Percentiles rank a stretch among this genome's conserved stretches.
phyloP scores from a whole-genome alignment of 1,284 basidiomycete genomes.

The Apiotrichum gracile region DNA sequence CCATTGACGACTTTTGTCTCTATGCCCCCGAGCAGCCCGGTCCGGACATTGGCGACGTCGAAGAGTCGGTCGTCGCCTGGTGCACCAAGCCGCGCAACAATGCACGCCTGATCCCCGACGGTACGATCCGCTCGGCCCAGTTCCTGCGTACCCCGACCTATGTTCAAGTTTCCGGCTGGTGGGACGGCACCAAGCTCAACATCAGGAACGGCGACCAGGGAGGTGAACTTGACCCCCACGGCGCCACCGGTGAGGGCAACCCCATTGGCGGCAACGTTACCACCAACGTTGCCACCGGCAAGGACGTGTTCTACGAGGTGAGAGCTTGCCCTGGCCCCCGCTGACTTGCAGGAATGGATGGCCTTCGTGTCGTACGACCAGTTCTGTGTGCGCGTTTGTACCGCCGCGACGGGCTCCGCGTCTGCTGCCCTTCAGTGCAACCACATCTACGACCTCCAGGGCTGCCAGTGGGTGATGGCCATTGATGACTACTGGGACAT shows the following conservation, averaged over 20 bases:
- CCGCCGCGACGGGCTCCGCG: constrained; percentile 38
- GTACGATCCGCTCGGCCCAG: constrained; percentile 38
- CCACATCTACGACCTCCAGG: constrained; percentile 47
- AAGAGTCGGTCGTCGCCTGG: constrained; percentile 39
- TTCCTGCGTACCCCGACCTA: constrained; percentile 43
- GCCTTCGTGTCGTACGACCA: constrained; percentile 46
- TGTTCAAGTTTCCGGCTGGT: constrained; percentile 51
- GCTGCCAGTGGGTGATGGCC: constrained; percentile 49
- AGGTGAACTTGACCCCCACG: constrained; percentile 52
- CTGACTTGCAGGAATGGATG: constrained; percentile 48
- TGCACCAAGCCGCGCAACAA: constrained; percentile 40
- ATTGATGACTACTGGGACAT: constrained; percentile 36
- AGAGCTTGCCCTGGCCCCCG: no score
- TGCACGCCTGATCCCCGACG: constrained; percentile 42
- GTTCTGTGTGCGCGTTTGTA: constrained; percentile 49
- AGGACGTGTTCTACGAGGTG: constrained; percentile 50
- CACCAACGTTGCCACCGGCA: constrained; percentile 47
- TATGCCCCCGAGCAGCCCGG: constrained; percentile 35
- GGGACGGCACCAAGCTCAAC: constrained; percentile 46
- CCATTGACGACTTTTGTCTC: constrained; percentile 45
- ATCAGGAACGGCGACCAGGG: constrained; percentile 47
- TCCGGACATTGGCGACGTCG: constrained; percentile 37
- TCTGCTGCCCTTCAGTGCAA: constrained; percentile 37
- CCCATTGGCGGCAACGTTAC: constrained; percentile 54
- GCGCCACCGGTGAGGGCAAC: constrained; percentile 50